Evolutionary conservation across 208 protist genomes (phyloP).

Genomic region (Acanthamoeba lenticulata): DNA sequence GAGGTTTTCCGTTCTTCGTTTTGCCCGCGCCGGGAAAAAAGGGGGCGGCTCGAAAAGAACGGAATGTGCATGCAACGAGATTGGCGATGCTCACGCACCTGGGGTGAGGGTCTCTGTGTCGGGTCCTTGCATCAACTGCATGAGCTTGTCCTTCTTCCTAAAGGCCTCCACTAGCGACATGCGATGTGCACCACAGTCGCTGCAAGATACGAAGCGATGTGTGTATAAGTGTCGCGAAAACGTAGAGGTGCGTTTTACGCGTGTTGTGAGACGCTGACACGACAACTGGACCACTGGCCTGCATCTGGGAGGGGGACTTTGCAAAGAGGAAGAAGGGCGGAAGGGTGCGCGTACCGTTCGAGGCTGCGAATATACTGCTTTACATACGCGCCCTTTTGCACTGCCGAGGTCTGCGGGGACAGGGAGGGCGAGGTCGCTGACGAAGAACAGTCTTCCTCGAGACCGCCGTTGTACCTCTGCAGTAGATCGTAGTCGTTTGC

Average conservation of each 20-base stretch:
- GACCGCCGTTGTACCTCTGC: neutral
- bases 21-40: neutral
- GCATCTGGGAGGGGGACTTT: too few relatives aligned
- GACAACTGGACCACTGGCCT: neutral
- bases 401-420: neutral
- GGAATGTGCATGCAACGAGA: neutral
- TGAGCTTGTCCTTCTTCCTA: slow-evolving; percentile 54
- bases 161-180: slow-evolving; percentile 25
- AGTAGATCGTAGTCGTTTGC: slow-evolving; percentile 34
- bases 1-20: too few relatives aligned
- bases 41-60: too few relatives aligned
- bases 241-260: too few relatives aligned
- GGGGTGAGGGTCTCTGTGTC: slow-evolving; percentile 47
- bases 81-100: neutral
- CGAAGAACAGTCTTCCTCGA: neutral
- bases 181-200: neutral
- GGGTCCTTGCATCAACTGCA: slow-evolving; percentile 39
- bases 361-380: slow-evolving; percentile 44
- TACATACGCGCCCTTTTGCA: slow-evolving; percentile 33
- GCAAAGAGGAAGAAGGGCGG: too few relatives aligned
- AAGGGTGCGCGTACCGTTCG: neutral
- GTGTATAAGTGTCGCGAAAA: too few relatives aligned
- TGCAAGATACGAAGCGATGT: neutral
- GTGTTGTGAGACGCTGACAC: neutral
- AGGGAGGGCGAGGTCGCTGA: neutral